These are phyloP conservation scores for Phytophthora litchii DNA, from an alignment of 352 stramenopile genomes.

Conservation along the genomic window DNA sequence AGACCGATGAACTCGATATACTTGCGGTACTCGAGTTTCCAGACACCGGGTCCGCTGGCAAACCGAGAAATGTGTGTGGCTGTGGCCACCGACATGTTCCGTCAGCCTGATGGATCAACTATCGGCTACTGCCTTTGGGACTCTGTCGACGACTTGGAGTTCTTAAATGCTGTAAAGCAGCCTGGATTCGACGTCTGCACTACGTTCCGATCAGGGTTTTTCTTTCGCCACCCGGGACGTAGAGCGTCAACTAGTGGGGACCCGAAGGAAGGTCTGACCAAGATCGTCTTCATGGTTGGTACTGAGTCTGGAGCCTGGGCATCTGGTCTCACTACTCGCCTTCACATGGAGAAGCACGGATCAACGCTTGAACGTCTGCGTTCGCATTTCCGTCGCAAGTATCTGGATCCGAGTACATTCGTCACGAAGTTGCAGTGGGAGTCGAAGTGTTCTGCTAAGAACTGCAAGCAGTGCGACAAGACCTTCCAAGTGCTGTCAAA, in stretches of 20 bases:
- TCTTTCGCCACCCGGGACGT: slow-evolving; percentile 35
- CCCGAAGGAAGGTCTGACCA: slow-evolving; percentile 30
- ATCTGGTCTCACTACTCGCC: slow-evolving; percentile 29
- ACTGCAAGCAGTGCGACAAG: slow-evolving; percentile 40
- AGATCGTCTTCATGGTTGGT: slow-evolving; percentile 62
- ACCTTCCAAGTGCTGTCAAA: slow-evolving; percentile 44
- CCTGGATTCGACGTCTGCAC: slow-evolving; percentile 22
- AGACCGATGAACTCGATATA: slow-evolving; percentile 36
- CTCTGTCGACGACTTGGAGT: slow-evolving; percentile 42
- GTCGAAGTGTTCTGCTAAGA: slow-evolving; percentile 25
- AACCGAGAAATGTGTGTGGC: slow-evolving; percentile 44
- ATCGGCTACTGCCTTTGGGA: slow-evolving; percentile 69
- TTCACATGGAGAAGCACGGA: slow-evolving; percentile 52
- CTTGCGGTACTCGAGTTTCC: slow-evolving; percentile 39
- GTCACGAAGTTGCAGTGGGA: slow-evolving; percentile 46
- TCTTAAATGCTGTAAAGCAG: slow-evolving; percentile 11
- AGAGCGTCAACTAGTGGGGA: slow-evolving; percentile 12
- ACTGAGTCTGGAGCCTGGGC: slow-evolving; percentile 34
- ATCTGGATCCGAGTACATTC: slow-evolving; percentile 51
- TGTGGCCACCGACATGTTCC: slow-evolving; percentile 39
- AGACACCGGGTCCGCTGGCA: slow-evolving; percentile 38
- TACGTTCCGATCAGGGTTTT: slow-evolving; percentile 62
- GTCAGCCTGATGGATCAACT: slow-evolving; percentile 42
- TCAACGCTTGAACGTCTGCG: slow-evolving; percentile 41
- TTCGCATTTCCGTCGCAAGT: slow-evolving; percentile 44